Base-by-base conservation (phyloP, 768 basidiomycete species). In the Galerina marginata region DNA sequence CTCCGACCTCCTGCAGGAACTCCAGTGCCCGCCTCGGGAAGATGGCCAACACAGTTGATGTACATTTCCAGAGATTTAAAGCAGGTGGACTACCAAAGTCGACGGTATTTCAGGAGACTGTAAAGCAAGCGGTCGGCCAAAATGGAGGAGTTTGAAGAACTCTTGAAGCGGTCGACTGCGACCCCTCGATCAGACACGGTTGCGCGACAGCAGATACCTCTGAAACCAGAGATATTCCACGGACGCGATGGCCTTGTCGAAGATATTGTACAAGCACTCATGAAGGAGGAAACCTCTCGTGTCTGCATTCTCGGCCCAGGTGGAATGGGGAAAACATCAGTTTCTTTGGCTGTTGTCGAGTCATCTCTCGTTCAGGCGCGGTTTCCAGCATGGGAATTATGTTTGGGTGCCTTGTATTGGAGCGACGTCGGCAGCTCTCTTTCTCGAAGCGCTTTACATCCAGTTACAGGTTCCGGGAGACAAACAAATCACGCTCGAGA, bases 351-450 rank as follows among this genome's bases (percentile, higher is more conserved):
- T 5, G 69, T 77, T 15, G 67, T 73, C 39, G 64, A 74, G 26
- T 58, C 71, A 29, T 23, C 58, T 15, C 43, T 50, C 12, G 58
- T 77, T 5, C 56, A 63, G 16, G 38, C 63, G 4, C 61, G 45
- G 38, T 54, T 52, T 61, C 9, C 9, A n/a, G 10, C 62, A 57
- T 2, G 60, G 61, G 7, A 54, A 64, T 14, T 65, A 62, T 11
- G 71, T 73, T 58, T 74, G 76, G 68, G 69, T 78, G 6, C 71
- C 72, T 12, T 80, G 79, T 47, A 65, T 73, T 51, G 68, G 60
- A 44, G 73, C 72, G 36, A 72, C 62, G 33, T 73, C 68, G 33
- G 56, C 66, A 16, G 56, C 47, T 45, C 65, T 63, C 23, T 65
- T 74, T 48, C 61, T 70, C 26, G 67, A 74, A 23, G 63, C 70